Evolutionary conservation across 352 stramenopile genomes (phyloP), one percentile per base, ranked within the genome.

Genomic region (Phytophthora palmivora): DNA sequence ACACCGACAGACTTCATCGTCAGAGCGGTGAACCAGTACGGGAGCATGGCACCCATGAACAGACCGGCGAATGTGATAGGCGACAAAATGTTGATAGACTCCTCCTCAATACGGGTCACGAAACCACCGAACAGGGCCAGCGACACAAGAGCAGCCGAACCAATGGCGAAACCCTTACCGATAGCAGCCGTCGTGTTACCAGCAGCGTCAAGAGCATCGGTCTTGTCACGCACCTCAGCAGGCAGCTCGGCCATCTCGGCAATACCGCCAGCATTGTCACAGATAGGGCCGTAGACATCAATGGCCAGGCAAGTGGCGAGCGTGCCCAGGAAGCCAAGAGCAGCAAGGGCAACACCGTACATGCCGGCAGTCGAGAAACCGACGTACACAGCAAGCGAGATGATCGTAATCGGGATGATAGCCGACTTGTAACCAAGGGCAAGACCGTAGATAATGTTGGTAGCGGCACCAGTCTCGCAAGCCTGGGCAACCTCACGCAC

Each of bases 391-490:
- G 98, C 97, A 58, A 98, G 61, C n/a, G 97, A 94, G 51, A 99
- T 97, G 39, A 99, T 89, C 56, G 98, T 94, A 58, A 99, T 98
- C 51, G 98, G 98, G 62, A 99, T 97, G 61, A 99, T 99, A 46
- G 94, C 96, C 74, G 97, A 99, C 82, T 99, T 99, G 93, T 99
- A 99, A 63, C 98, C 98, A 58, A 99, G 91, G 42, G 97, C 96
- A 79, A 99, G 96, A 76, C 98, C 98, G 76, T 99, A 99, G 75
- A 99, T 99, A 85, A 99, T 99, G 86, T 99, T 99, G 55, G 97
- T 99, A 43, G 98, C 98, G 49, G 97, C 93, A 69, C 98, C 98
- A 72, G 97, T 99, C 82, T 99, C 98, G 72, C 96, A 99, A 58
- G 93, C 92, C 69, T 99, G 82, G 28, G 97, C 95, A 46, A 99